These are phyloP conservation scores for Clarkia xantiana DNA, from an alignment of 345 rosid genomes.

Conservation along the genomic window DNA sequence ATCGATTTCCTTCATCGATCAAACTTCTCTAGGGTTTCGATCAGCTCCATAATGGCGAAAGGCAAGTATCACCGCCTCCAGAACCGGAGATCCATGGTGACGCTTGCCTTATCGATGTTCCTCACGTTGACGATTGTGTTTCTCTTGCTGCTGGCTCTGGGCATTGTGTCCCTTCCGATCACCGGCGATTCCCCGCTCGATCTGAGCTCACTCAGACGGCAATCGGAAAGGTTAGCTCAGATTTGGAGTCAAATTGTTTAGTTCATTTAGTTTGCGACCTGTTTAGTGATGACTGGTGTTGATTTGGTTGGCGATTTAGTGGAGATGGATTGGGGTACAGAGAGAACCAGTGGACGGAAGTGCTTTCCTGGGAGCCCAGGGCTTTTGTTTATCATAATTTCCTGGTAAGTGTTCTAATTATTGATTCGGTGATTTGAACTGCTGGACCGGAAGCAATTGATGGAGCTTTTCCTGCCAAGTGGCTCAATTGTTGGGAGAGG, in stretches of 20 bases:
- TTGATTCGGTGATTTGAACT: not conserved
- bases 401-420: constrained; percentile 37
- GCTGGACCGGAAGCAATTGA: not conserved
- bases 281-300: not conserved
- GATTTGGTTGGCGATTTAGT: constrained; percentile 17
- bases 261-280: not conserved
- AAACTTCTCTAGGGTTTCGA: constrained; percentile 11
- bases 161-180: constrained; percentile 54
- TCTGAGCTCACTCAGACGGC: constrained; percentile 46
- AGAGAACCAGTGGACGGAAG: constrained; percentile 79
- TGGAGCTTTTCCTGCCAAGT: not conserved
- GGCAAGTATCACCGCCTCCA: constrained; percentile 47
- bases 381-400: constrained; percentile 74
- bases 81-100: constrained; percentile 44
- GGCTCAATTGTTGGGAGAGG: not conserved
- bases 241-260: not conserved
- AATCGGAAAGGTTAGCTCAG: constrained; percentile 30
- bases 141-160: constrained; percentile 56
- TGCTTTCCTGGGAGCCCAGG: constrained; percentile 86
- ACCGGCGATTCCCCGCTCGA: constrained; percentile 32
- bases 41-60: constrained; percentile 40
- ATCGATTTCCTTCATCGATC: no score
- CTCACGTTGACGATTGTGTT: constrained; percentile 53
- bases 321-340: constrained; percentile 39
- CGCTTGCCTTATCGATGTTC: constrained; percentile 39